Conservation (phyloP, 108 stramenopile species). For the Stephanodiscus minutulus region DNA sequence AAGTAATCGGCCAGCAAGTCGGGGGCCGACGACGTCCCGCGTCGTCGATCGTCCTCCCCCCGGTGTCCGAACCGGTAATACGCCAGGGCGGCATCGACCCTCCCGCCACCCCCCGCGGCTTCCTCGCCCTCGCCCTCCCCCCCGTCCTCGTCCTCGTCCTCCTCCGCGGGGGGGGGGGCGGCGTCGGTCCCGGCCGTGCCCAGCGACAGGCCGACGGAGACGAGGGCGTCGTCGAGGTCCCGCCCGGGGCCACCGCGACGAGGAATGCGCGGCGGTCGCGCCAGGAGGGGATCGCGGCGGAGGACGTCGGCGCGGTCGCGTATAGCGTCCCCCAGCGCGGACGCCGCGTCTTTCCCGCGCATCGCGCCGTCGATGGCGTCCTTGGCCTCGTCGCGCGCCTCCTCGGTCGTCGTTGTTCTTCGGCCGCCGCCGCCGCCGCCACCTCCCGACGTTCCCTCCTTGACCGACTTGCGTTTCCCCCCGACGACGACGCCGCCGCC, state of each 20-base stretch:
- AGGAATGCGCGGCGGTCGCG: no score
- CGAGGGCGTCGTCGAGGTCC: constrained; percentile 21
- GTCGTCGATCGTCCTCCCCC: not conserved
- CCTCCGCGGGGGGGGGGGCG: no score
- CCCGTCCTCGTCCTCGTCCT: not conserved
- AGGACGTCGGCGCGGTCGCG: constrained; percentile 28
- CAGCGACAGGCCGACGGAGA: constrained; percentile 52
- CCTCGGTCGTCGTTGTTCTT: no score
- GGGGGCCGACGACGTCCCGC: constrained; percentile 36
- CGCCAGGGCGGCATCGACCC: no score
- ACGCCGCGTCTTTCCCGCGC: constrained; percentile 61
- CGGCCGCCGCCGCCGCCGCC: no score
- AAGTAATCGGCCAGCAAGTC: constrained; percentile 81
- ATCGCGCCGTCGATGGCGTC: constrained; percentile 55
- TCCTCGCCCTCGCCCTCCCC: no score
- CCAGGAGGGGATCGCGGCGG: constrained; percentile 2
- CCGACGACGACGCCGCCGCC: no score
- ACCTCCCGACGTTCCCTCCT: no score
- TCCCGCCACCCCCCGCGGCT: not conserved
- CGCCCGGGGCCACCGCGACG: constrained; percentile 9
- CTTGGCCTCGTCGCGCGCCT: constrained; percentile 13
- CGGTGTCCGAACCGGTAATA: no score
- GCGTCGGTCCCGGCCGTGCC: constrained; percentile 37
- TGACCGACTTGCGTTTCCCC: no score
- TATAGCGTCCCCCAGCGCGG: constrained; percentile 72